phyloP scores from a whole-genome alignment of 345 rosid species.

The Schrenkiella parvula region DNA sequence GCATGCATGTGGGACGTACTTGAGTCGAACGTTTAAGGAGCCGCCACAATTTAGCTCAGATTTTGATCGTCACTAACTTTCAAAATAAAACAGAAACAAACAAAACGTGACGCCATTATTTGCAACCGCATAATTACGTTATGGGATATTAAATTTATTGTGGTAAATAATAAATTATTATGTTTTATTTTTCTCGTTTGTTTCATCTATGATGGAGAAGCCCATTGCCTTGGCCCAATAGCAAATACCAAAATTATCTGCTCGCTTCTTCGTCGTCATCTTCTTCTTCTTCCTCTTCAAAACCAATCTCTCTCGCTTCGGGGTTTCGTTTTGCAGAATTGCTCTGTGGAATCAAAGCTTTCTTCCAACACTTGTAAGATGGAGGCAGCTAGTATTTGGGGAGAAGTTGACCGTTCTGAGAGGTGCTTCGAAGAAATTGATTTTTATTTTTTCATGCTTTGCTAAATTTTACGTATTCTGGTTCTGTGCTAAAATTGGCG shows the following conservation, averaged over 20 bases:
- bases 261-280: background rate
- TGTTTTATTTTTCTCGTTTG: background rate
- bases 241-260: background rate
- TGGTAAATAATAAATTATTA: background rate
- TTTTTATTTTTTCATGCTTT: background rate
- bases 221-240: conserved; percentile 4
- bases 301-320: background rate
- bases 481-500: background rate
- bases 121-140: no score
- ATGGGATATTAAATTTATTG: no score
- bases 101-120: no score
- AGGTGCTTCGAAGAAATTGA: conserved; percentile 16
- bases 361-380: background rate
- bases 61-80: background rate
- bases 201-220: background rate
- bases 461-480: background rate
- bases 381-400: conserved; percentile 28
- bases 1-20: background rate
- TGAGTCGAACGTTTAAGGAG: conserved; percentile 15
- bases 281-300: background rate
- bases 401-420: conserved; percentile 35
- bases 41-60: conserved; percentile 4
- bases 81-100: no score
- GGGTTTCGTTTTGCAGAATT: background rate
- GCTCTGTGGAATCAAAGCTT: background rate